These are phyloP conservation scores for Leccinum obscurum DNA, from an alignment of 768 basidiomycete genomes.

Conservation along the genomic window DNA sequence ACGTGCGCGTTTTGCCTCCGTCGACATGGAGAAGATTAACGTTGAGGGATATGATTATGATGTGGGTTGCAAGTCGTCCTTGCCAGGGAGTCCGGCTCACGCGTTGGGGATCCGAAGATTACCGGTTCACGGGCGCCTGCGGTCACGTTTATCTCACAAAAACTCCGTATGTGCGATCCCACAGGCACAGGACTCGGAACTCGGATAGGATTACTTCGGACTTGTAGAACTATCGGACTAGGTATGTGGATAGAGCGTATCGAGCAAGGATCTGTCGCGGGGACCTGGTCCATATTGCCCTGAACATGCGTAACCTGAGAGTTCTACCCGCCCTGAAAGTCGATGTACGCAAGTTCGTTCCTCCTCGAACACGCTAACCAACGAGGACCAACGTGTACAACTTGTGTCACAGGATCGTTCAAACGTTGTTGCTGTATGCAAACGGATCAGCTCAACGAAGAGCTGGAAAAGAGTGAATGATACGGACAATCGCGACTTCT, in stretches of 20 bases:
- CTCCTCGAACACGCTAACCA: conserved; percentile 42
- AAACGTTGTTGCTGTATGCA: conserved; percentile 35
- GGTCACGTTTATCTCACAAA: not conserved
- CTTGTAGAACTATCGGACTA: not conserved
- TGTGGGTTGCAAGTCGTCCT: not conserved
- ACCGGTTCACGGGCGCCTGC: not conserved
- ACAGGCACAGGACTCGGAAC: not conserved
- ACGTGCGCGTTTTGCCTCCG: conserved; percentile 34
- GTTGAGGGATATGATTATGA: not conserved
- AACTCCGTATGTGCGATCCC: not conserved
- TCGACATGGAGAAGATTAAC: conserved; percentile 26
- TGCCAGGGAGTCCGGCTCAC: not conserved
- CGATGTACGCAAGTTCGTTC: conserved; percentile 35
- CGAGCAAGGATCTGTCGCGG: not conserved
- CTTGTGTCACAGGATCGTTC: conserved; percentile 39
- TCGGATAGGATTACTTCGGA: not conserved
- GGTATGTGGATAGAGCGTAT: not conserved
- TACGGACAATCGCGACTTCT: conserved; percentile 26
- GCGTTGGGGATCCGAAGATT: conserved; percentile 6
- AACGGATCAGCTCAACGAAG: not conserved
- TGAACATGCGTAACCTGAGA: not conserved
- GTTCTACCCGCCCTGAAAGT: conserved; percentile 20
- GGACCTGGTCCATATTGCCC: too few relatives aligned
- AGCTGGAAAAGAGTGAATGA: not conserved
- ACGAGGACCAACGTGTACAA: conserved; percentile 34